Conservation (phyloP, 352 stramenopile species). For the Globisporangium radiosum region DNA sequence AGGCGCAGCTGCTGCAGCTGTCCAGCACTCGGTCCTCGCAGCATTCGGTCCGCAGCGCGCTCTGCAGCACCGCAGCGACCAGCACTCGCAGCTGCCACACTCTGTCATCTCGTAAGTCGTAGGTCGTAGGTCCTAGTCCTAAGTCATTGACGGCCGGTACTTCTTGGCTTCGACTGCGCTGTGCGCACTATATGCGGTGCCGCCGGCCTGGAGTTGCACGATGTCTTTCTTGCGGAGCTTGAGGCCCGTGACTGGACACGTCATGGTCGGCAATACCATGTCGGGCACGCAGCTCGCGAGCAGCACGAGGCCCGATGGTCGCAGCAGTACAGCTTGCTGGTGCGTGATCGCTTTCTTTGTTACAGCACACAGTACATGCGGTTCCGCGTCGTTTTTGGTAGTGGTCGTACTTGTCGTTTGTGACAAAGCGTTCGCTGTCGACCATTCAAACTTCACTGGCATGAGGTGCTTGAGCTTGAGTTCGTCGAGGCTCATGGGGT, state of each 20-base stretch:
- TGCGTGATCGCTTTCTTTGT: conserved; percentile 84
- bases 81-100: conserved; percentile 28
- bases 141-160: conserved; percentile 79
- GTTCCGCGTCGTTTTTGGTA: conserved; percentile 14
- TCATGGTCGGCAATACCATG: conserved; percentile 83
- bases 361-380: conserved; percentile 61
- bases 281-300: conserved; percentile 76
- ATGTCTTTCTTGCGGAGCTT: conserved; percentile 87
- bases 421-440: conserved; percentile 4
- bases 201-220: conserved; percentile 64
- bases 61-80: conserved; percentile 26
- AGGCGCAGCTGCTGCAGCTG: conserved; percentile 12
- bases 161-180: conserved; percentile 86
- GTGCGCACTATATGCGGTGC: conserved; percentile 78
- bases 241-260: conserved; percentile 71
- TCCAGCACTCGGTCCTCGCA: conserved; percentile 39
- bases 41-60: conserved; percentile 39
- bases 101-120: background rate
- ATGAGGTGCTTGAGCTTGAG: conserved; percentile 87
- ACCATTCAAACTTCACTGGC: conserved; percentile 81
- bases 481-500: conserved; percentile 77
- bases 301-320: conserved; percentile 74
- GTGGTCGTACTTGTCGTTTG: conserved; percentile 5
- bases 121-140: conserved; percentile 11
- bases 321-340: conserved; percentile 64